Evolutionary conservation across 495 filamentous ascomycete species (phyloP).

Genomic region (Cudoniella acicularis): DNA sequence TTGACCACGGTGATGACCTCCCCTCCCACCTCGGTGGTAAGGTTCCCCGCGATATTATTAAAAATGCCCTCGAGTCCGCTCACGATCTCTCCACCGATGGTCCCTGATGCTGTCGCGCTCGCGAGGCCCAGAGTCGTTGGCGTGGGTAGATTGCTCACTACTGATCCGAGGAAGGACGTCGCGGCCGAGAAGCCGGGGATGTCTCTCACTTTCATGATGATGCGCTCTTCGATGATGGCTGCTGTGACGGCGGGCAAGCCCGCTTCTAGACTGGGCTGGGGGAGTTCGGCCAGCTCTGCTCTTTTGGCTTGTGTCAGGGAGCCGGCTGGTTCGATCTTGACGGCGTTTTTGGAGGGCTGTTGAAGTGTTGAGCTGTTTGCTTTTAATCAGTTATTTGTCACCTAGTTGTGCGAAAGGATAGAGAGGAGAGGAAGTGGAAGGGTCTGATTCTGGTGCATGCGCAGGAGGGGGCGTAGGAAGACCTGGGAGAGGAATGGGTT

Average conservation of each 20-base stretch:
- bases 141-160: neutral
- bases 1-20: slow-evolving; percentile 4
- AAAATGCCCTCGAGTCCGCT: slow-evolving; percentile 4
- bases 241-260: neutral
- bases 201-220: neutral
- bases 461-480: slow-evolving; percentile 52
- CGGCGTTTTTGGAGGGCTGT: slow-evolving; percentile 9
- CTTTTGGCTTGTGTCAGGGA: neutral
- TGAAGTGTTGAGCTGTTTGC: slow-evolving; percentile 3
- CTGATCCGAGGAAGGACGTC: slow-evolving; percentile 6
- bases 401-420: too few relatives aligned
- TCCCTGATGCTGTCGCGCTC: neutral
- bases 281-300: neutral
- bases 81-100: neutral
- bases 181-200: neutral
- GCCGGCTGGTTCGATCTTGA: slow-evolving; percentile 4
- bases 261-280: neutral
- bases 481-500: slow-evolving; percentile 68
- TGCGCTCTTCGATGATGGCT: neutral
- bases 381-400: too few relatives aligned
- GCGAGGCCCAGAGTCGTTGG: neutral
- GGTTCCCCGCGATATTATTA: neutral
- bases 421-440: slow-evolving; percentile 45
- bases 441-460: slow-evolving; percentile 72
- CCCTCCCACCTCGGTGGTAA: neutral